A percentile compares a stretch with the other conserved stretches of the same genome.
These are phyloP conservation scores for Ganoderma lucidum DNA, from an alignment of 1,284 basidiomycete species.

Conservation along the genomic window DNA sequence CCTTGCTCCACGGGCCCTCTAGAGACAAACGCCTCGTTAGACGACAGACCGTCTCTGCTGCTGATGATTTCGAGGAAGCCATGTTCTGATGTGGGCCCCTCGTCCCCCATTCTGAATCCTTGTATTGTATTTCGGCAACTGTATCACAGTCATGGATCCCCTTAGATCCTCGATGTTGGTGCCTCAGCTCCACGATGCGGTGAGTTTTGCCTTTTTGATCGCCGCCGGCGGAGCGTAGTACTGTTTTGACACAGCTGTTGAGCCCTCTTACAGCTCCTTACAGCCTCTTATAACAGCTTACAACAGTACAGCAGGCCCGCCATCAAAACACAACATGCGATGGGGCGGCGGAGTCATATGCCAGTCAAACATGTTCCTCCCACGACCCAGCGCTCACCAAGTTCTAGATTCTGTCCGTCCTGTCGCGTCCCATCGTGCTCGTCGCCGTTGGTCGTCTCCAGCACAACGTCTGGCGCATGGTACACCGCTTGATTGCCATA, in stretches of 20 bases:
- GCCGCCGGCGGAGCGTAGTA: not conserved
- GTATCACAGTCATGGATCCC: not conserved
- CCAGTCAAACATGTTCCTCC: not conserved
- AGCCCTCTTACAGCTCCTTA: not conserved
- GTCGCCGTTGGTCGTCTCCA: not conserved
- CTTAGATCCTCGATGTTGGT: not conserved
- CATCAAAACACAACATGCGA: slow-evolving; percentile 1
- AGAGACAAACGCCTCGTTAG: no score
- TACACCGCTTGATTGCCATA: not conserved
- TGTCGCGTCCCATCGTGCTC: slow-evolving; percentile 1
- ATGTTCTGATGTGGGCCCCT: no score
- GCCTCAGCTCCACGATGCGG: not conserved
- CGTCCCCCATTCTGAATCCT: no score
- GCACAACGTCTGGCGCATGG: not conserved
- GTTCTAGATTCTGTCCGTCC: not conserved
- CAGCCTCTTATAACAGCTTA: not conserved
- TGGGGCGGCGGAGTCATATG: not conserved
- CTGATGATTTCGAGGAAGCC: no score
- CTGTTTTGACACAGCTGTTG: not conserved
- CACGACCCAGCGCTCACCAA: not conserved
- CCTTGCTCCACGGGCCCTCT: no score
- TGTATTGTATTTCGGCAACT: not conserved
- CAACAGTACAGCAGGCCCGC: not conserved
- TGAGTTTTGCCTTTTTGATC: not conserved
- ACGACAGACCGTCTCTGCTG: no score